Conservation (phyloP, 495 filamentous ascomycete species). For the Hypomontagnella submonticulosa region DNA sequence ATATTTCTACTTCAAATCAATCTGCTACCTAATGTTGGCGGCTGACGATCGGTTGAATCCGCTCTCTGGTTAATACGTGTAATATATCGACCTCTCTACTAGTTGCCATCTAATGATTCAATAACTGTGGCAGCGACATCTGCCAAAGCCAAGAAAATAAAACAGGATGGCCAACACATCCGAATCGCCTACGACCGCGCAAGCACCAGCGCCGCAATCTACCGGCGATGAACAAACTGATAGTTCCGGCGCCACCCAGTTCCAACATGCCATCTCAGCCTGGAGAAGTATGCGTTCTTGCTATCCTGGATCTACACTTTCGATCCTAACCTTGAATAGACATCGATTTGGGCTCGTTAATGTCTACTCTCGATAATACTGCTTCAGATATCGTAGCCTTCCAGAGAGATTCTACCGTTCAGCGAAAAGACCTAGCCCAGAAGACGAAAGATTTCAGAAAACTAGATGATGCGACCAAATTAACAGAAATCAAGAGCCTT, state of each 20-base stretch:
- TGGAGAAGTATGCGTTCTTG: slow-evolving; percentile 83
- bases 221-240: slow-evolving; percentile 29
- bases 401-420: slow-evolving; percentile 90
- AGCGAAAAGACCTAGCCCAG: slow-evolving; percentile 95
- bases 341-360: slow-evolving; percentile 86
- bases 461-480: slow-evolving; percentile 88
- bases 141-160: slow-evolving; percentile 30
- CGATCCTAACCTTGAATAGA: slow-evolving; percentile 64
- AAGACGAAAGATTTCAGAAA: slow-evolving; percentile 99
- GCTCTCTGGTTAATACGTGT: slow-evolving; percentile 5
- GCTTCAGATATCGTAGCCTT: slow-evolving; percentile 92
- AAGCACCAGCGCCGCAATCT: slow-evolving; percentile 33
- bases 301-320: slow-evolving; percentile 19
- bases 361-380: slow-evolving; percentile 88
- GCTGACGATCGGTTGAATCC: background rate
- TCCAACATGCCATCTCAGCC: slow-evolving; percentile 92
- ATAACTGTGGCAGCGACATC: slow-evolving; percentile 45
- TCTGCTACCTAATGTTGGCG: slow-evolving; percentile 2
- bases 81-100: slow-evolving; percentile 8
- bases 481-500: slow-evolving; percentile 86
- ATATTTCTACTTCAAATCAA: slow-evolving; percentile 19
- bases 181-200: slow-evolving; percentile 36
- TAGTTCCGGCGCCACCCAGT: slow-evolving; percentile 76
- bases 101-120: slow-evolving; percentile 41
- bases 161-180: slow-evolving; percentile 31